Conservation (phyloP, 352 stramenopile genomes). For the Phytopythium oedochilum region DNA sequence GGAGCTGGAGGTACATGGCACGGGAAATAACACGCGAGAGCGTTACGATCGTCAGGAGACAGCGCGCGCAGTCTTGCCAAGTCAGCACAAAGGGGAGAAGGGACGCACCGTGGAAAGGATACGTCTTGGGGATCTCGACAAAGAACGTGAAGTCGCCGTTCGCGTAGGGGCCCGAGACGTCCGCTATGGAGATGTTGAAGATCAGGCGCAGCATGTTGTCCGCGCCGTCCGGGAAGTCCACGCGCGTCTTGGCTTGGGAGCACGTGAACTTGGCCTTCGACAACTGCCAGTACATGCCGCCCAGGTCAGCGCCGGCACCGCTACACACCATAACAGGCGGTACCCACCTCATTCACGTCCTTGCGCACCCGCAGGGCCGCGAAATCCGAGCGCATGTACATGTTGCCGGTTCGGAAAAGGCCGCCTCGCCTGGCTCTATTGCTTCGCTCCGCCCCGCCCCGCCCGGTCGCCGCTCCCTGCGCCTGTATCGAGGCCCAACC, state of each 20-base stretch:
- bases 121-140: slow-evolving; percentile 84
- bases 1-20: slow-evolving; percentile 38
- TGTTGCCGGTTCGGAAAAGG: background rate
- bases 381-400: slow-evolving; percentile 74
- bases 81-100: no score
- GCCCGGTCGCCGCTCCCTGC: background rate
- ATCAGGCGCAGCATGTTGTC: slow-evolving; percentile 81
- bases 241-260: slow-evolving; percentile 63
- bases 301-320: background rate
- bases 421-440: background rate
- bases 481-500: background rate
- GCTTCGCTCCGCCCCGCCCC: background rate
- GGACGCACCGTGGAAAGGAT: slow-evolving; percentile 75
- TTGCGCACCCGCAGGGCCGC: slow-evolving; percentile 77
- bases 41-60: no score
- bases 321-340: background rate
- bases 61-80: no score
- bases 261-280: slow-evolving; percentile 81
- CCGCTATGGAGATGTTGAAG: slow-evolving; percentile 75
- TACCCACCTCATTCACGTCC: slow-evolving; percentile 77
- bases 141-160: slow-evolving; percentile 87
- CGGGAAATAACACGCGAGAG: no score
- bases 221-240: slow-evolving; percentile 79
- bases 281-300: slow-evolving; percentile 37
- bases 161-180: slow-evolving; percentile 66